These are phyloP conservation scores for Calonectria ilicicola DNA, from an alignment of 2,329 filamentous ascomycete genomes.

Conservation along the genomic window DNA sequence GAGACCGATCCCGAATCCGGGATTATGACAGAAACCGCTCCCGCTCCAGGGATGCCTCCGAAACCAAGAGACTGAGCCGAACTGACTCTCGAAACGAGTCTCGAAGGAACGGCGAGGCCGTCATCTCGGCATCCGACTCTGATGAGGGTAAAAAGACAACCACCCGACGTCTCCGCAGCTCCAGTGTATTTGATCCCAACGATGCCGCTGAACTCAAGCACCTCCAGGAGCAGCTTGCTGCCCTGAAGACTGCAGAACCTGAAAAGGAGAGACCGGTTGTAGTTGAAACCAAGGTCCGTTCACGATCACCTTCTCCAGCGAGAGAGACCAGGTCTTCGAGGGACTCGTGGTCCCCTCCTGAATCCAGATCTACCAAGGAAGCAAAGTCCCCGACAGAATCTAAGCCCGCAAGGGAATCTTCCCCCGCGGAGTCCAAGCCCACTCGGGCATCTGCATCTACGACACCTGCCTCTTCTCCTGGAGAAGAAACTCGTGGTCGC, in stretches of 20 bases:
- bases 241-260: constrained; percentile 48
- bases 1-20: constrained; percentile 31
- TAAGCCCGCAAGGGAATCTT: constrained; percentile 18
- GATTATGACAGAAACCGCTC: constrained; percentile 33
- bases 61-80: constrained; percentile 46
- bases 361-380: constrained; percentile 27
- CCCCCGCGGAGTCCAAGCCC: constrained; percentile 31
- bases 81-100: constrained; percentile 53
- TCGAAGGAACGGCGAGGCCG: constrained; percentile 51
- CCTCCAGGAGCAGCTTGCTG: constrained; percentile 63
- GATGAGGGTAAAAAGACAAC: constrained; percentile 54
- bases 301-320: constrained; percentile 38
- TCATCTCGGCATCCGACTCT: constrained; percentile 52
- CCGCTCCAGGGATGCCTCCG: constrained; percentile 21
- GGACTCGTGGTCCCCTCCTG: neutral
- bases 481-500: constrained; percentile 55
- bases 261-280: constrained; percentile 36
- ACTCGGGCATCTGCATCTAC: constrained; percentile 22
- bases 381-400: neutral
- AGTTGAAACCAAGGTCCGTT: constrained; percentile 36
- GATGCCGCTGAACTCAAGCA: constrained; percentile 62
- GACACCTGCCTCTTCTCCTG: constrained; percentile 28
- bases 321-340: constrained; percentile 23
- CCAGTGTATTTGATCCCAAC: constrained; percentile 64
- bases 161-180: constrained; percentile 52